A percentile compares a stretch with the other conserved stretches of the same genome.
phyloP scores from a whole-genome alignment of 2,329 filamentous ascomycete species.

The Cladobotryum protrusum region DNA sequence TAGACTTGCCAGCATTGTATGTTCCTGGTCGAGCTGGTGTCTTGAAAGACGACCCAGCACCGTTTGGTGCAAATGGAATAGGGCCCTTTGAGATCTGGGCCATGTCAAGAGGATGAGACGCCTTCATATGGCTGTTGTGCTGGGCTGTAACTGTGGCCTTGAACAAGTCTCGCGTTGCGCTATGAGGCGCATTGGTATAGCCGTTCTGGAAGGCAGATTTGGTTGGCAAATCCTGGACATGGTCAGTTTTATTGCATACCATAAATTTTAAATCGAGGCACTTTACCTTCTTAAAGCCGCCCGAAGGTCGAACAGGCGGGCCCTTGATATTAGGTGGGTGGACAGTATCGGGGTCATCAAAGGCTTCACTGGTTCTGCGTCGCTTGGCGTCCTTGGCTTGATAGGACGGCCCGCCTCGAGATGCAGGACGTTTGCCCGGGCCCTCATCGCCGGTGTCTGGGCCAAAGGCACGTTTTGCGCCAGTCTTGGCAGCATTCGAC shows the following conservation, averaged over 20 bases:
- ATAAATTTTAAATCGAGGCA: background rate
- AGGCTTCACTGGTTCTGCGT: constrained; percentile 67
- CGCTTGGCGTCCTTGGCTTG: constrained; percentile 71
- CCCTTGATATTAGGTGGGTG: constrained; percentile 62
- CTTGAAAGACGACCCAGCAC: constrained; percentile 54
- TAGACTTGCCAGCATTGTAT: constrained; percentile 42
- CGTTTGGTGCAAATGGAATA: constrained; percentile 75
- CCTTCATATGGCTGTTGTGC: constrained; percentile 57
- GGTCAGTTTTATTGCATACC: constrained; percentile 26
- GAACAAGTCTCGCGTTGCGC: constrained; percentile 52
- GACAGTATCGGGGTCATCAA: constrained; percentile 55
- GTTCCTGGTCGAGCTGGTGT: constrained; percentile 56
- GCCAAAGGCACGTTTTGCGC: constrained; percentile 66
- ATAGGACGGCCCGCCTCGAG: constrained; percentile 54
- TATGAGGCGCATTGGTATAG: constrained; percentile 53
- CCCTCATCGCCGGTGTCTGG: constrained; percentile 53
- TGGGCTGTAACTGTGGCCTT: constrained; percentile 61
- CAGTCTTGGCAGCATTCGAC: constrained; percentile 55
- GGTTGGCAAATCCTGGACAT: constrained; percentile 48
- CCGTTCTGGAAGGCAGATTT: constrained; percentile 57
- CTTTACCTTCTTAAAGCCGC: constrained; percentile 60
- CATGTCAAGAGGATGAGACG: constrained; percentile 70
- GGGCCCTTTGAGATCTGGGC: constrained; percentile 81
- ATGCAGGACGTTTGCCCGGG: constrained; percentile 37
- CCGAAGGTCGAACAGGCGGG: constrained; percentile 78